Base-by-base conservation (phyloP, 192 early-diverging fungal species). In the Entophlyctis helioformis region DNA sequence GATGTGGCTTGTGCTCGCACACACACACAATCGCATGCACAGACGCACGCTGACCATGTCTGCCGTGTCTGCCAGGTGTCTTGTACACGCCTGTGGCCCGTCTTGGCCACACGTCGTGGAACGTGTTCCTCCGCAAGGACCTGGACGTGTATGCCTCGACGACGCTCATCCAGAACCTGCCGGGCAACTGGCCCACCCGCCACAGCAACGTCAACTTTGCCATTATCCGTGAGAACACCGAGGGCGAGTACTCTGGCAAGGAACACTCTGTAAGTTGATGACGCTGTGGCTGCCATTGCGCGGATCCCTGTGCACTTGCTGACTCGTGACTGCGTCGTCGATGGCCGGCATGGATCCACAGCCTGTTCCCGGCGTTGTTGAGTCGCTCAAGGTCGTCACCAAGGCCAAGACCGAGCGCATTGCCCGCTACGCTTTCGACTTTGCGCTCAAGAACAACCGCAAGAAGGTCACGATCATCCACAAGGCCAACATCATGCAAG, bases 401-500 rank as follows among this genome's bases (percentile, higher is more conserved):
- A 78, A 84, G 51, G 76, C 79, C 54, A 98, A 98, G 80, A 92
- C 95, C 38, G 95, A 98, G 74, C 86, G 95, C 51, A 98, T 98
- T 71, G 95, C 92, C 28, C 84, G 84, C 59, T 96, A 89, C 51
- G 95, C 95, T 20, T 98, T 98, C 56, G 95, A 98, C 71, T 98
- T 91, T 66, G 95, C 95, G 36, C 69, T 96, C 63, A 89, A 91
- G 69, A 91, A 96, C 74, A 78, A 76, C 63, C 81, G 95, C 49
- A 96, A 98, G 83, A 91, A 86, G 80, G 92, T 98, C 43, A 98
- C 95, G 11, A 82, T 80, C 53, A 89, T 98, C 50, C 95, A 98
- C 84, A 98, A 98, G 80, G 95, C 95, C 67, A 98, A 98, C 74
- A 98, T 98, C 68, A 98, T 98, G 95, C 82, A 54, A 45, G 64